Evolutionary conservation across 805 yeast species (phyloP), one percentile per base, ranked within the genome.

Genomic region (Pichia sporocuriosa): DNA sequence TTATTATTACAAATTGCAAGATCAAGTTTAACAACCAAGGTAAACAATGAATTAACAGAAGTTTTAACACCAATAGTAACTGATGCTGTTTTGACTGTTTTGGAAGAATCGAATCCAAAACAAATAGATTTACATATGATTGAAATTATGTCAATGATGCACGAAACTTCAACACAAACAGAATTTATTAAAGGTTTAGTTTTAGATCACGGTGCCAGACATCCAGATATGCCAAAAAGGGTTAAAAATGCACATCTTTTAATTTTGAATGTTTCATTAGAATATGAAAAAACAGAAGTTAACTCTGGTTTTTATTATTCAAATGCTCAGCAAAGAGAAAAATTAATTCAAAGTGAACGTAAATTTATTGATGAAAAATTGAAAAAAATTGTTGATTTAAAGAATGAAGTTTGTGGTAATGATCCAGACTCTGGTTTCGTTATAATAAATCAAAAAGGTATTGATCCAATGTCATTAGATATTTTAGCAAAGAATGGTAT

Each of bases 91-190:
- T 69, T 90, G 48, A 74, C 83, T 37, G 90, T 90, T 26, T 72
- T 76, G 51, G 69, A 70, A 48, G 69, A 68, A 27, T 51, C 49
- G n/a, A 52, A 51, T 20, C 49, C 54, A 21, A 45, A 43, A 24
- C 69, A 67, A 37, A 69, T 90, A 43, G 98, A 93, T 62, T 70
- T 93, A 53, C 97, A 93, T 63, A 93, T 93, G 98, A 81, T 93
- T 53, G 98, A 93, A 68, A 84, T 93, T 58, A 93, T 93, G 94
- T 81, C 93, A 52, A 94, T 93, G 97, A 96, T 93, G 74, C 90
- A 84, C 58, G 84, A 86, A 52, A 74, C 82, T 29, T 86, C 93
- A 26, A 76, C 80, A 47, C 93, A 89, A 42, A 89, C 97, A 16
- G 72, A 73, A 55, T 77, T 93, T 45, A 71, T 93, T 50, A 79